A percentile compares a stretch with the other conserved stretches of the same genome.
Conservation (phyloP, 495 filamentous ascomycete genomes). For the Melanomma pulvis-pyrius region DNA sequence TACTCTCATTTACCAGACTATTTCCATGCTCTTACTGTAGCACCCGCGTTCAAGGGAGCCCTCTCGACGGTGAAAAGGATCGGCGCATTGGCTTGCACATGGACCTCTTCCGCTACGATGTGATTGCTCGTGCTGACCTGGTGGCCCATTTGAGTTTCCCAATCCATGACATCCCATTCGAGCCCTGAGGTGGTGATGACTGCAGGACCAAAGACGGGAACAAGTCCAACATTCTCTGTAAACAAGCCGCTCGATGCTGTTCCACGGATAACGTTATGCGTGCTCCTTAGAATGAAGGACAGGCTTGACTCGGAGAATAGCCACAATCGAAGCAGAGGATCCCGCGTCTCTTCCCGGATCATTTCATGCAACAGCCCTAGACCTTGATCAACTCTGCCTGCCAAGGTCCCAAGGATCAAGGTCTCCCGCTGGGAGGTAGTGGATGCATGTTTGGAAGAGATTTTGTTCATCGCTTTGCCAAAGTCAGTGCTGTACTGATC, state of each 20-base stretch:
- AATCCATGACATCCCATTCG: slow-evolving; percentile 85
- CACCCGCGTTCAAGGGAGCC: not conserved
- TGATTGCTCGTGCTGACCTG: slow-evolving; percentile 94
- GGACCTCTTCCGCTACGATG: slow-evolving; percentile 59
- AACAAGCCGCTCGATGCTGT: slow-evolving; percentile 50
- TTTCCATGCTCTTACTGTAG: not conserved
- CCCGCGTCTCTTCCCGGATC: slow-evolving; percentile 49
- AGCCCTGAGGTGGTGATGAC: slow-evolving; percentile 76
- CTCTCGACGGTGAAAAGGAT: slow-evolving; percentile 85
- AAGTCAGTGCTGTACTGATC: slow-evolving; percentile 89
- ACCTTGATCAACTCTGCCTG: slow-evolving; percentile 88
- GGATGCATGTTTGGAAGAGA: slow-evolving; percentile 40
- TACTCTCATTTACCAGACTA: not conserved
- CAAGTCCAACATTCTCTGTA: slow-evolving; percentile 76
- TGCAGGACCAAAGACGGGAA: slow-evolving; percentile 75
- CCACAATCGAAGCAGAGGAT: slow-evolving; percentile 41
- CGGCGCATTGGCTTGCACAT: slow-evolving; percentile 63
- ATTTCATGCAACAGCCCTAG: slow-evolving; percentile 81
- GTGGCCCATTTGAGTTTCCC: slow-evolving; percentile 80
- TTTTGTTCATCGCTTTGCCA: slow-evolving; percentile 70
- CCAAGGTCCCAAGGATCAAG: slow-evolving; percentile 78
- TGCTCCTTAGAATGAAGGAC: slow-evolving; percentile 73
- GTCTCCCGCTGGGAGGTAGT: slow-evolving; percentile 46
- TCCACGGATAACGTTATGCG: slow-evolving; percentile 69
- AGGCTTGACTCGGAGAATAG: slow-evolving; percentile 78